Evolutionary conservation across 1,284 basidiomycete genomes (phyloP), one percentile per base, ranked within the genome.

Genomic region (Phlebopus sp.): DNA sequence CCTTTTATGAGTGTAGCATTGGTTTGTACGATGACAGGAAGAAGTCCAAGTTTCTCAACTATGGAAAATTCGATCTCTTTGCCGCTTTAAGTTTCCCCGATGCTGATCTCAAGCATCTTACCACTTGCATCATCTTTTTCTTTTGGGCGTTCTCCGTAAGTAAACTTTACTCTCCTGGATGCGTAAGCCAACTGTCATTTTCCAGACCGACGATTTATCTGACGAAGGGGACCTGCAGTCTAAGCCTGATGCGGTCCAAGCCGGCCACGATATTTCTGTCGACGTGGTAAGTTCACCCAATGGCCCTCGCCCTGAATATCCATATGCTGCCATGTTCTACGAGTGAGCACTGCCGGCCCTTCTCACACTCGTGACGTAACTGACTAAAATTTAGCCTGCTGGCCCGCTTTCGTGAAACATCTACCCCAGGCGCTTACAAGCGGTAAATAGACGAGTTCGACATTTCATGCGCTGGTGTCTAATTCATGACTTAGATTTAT

Each of bases 91-190:
- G 66, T 47, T 75, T 73, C 53, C 69, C 74, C 4, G 70, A 75
- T 39, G 73, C 73, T 23, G 71, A 75, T 54, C 39, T 60, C n/a
- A 51, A 58, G n/a, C 74, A 74, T 43, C 66, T 75, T 29, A 67
- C 63, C 9, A 75, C 72, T 5, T 69, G 73, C 52, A 63, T 75
- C 36, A 67, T 68, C 35, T 76, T 76, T 52, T 73, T 72, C 58
- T 63, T 73, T 29, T 76, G 72, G 73, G 72, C 73, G 15, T 75
- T 75, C 54, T 66, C 73, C 23, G 74, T 76, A 49, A 23, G 66
- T 55, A 17, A 21, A 27, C 41, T 18, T 10, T 13, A 11, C 13
- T 35, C 14, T 5, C 6, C 19, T 31, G 30, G 5, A 3, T 4
- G 41, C 19, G 14, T 30, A 18, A 17, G 23, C 47, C 62, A 9